Conservation (phyloP, 805 yeast species). For the Isabelozyma gotoi region DNA sequence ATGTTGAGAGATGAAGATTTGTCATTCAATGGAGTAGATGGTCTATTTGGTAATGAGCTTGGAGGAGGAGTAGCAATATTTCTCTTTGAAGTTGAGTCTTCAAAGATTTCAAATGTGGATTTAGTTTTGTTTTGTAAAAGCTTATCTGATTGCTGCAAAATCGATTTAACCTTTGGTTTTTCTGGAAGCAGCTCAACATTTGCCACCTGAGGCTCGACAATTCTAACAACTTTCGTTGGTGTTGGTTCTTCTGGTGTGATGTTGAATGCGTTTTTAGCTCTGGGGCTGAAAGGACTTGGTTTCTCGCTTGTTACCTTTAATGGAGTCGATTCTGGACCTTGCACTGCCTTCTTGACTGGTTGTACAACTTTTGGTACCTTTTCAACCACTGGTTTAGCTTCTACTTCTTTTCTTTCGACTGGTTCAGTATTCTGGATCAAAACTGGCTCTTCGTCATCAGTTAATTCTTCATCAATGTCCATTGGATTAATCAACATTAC, state of each 20-base stretch:
- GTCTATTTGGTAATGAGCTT: not conserved
- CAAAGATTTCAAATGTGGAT: not conserved
- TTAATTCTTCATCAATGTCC: constrained; percentile 41
- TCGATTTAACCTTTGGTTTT: not conserved
- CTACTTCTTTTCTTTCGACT: not conserved
- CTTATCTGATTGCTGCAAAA: not conserved
- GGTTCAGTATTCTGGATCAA: constrained; percentile 2
- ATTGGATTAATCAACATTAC: constrained; percentile 50
- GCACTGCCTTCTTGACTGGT: not conserved
- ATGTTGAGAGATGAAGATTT: constrained; percentile 19
- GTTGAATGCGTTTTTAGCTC: constrained; percentile 7
- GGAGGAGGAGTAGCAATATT: not conserved
- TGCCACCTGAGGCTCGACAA: not conserved
- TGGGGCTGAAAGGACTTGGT: constrained; percentile 12
- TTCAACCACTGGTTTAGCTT: not conserved
- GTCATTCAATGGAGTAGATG: constrained; percentile 24
- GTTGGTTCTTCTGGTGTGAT: constrained; percentile 20
- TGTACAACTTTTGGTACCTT: not conserved
- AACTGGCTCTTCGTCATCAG: constrained; percentile 44
- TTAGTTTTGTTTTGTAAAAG: not conserved
- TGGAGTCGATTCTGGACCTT: constrained; percentile 2
- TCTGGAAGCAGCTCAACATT: too few relatives aligned
- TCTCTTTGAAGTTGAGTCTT: not conserved
- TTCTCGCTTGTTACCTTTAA: not conserved
- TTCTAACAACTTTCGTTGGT: constrained; percentile 7